Conservation (phyloP, 495 filamentous ascomycete species). For the Tuber indicum region DNA sequence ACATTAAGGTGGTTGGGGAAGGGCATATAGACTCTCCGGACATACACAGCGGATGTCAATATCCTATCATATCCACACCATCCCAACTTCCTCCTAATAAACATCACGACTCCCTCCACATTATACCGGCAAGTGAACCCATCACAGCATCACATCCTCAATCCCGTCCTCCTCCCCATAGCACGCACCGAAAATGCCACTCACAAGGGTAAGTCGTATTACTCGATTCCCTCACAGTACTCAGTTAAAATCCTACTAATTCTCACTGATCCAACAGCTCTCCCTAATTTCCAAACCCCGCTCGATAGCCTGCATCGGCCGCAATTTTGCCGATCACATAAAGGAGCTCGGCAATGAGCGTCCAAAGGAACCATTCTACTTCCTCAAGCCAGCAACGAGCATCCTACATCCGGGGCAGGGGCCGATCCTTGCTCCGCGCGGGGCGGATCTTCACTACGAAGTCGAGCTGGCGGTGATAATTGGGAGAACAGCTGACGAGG, state of each 20-base stretch:
- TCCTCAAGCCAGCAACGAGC: slow-evolving; percentile 84
- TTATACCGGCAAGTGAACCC: background rate
- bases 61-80: background rate
- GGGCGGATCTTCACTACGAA: slow-evolving; percentile 86
- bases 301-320: slow-evolving; percentile 94
- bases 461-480: slow-evolving; percentile 87
- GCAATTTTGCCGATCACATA: slow-evolving; percentile 97
- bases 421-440: slow-evolving; percentile 73
- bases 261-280: slow-evolving; percentile 8
- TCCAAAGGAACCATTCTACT: slow-evolving; percentile 95
- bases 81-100: background rate
- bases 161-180: background rate
- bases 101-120: background rate
- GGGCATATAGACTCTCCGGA: background rate
- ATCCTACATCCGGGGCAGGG: slow-evolving; percentile 71
- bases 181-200: background rate
- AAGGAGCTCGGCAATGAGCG: slow-evolving; percentile 77
- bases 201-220: background rate
- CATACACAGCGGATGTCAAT: background rate
- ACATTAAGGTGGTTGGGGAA: background rate
- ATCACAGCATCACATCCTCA: background rate
- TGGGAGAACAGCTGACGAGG: slow-evolving; percentile 66
- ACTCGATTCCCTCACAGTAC: background rate
- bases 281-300: slow-evolving; percentile 43
- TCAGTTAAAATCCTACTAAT: background rate